Base-by-base conservation (phyloP, 2,329 filamentous ascomycete genomes). In the Epicoccum nigrum region DNA sequence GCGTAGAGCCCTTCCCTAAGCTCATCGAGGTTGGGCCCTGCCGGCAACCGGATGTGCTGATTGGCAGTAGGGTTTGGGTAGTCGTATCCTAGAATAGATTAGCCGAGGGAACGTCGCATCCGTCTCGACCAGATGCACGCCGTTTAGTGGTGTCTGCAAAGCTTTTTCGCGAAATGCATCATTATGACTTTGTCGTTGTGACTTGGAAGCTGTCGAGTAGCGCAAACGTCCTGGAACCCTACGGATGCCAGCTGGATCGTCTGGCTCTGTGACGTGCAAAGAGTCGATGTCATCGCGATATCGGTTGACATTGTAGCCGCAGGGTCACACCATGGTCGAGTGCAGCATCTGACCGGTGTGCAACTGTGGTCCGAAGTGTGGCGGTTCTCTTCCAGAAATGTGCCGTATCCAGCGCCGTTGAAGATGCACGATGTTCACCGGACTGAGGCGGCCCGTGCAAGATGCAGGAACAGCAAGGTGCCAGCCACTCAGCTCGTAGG, bases 81-180 rank as follows among this genome's bases (percentile, higher is more conserved):
- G 21, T 37, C 51, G 51, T 54, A 45, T 54, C 45, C 45, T n/a
- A 49, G 23, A 48, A 54, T 54, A 54, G 45, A 45, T 35, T 48
- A 54, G 50, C 45, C 50, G 44, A 45, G 33, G 49, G 38, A 39
- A 52, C 39, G 43, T 52, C 44, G 44, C 43, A 47, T 52, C 21
- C 32, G 11, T 38, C 39, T 32, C 43, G 32, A 46, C 17, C 21
- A 37, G 38, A 47, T 39, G 33, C 27, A 23, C 43, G 33, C 49
- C 38, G 38, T 30, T 20, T 23, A 32, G 43, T 38, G 38, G 32
- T 30, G 43, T 13, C 2, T 33, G 23, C 49, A 52, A 52, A 52
- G 49, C 49, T 47, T 52, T 52, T 27, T 33, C 33, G 32, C 33
- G 8, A 13, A 27, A 19, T 21, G 13, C 38, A 38, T 38, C 32